Base-by-base conservation (phyloP, 371 early-diverging fungal species). In the Apophysomyces trapeziformis region DNA sequence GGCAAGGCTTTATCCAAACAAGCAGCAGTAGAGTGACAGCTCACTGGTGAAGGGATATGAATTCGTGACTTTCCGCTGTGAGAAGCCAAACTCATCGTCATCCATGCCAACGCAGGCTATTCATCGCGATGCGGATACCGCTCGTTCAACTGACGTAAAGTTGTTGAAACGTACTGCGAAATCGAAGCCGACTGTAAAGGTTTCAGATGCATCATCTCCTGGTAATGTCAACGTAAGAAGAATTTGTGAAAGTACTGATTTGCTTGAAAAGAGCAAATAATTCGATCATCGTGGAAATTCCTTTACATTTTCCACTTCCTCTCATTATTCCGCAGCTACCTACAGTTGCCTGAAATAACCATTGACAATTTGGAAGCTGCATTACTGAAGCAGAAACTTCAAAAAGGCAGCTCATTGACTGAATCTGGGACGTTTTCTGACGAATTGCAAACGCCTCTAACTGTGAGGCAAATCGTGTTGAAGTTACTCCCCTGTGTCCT, bases 251-350 rank as follows among this genome's bases (percentile, higher is more conserved):
- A 26, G 16, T 50, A 50, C 21, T 50, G 54, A 50, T 21, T 50
- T n/a, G 21, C 21, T 35, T 58, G 37, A 11, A 36, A n/a, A 62
- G 63, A 54, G 37, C 21, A 62, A 35, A 36, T 62, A 12, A n/a
- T 62, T 37, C 54, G 57, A 14, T 38, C 57, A 18, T 63, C 64
- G 6, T 63, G 64, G 64, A 63, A 56, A 39, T 63, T 63, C 57
- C 32, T 63, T 39, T 54, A 63, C 18, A 32, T 63, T 14, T 63
- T 56, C 32, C 56, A 37, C 32, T 63, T 63, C 21, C n/a, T 63
- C 6, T 21, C 54, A 4, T 21, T 39, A 16, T 63, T 63, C 32
- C 39, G 38, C 4, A 35, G 21, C 38, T 38, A 39, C 35, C 41
- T 63, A 7, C n/a, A 56, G n/a, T 32, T 63, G 7, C 64, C 64